Conservation (phyloP, 1,284 basidiomycete species). For the Trametes sp. region DNA sequence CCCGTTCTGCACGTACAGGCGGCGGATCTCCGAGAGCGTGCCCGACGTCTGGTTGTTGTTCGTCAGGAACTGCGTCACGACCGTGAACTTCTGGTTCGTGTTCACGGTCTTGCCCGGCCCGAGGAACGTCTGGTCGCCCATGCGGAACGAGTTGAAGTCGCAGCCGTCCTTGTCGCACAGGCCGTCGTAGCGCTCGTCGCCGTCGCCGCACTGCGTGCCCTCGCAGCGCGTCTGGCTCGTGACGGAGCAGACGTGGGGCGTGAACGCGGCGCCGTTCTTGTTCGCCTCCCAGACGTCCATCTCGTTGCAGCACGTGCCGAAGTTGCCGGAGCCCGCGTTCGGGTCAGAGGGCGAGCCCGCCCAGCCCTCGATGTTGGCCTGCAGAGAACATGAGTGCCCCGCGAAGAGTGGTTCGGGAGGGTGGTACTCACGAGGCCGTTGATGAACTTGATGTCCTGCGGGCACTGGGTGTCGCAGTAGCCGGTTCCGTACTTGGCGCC, state of each 20-base stretch:
- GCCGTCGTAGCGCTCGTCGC: conserved; percentile 46
- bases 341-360: conserved; percentile 43
- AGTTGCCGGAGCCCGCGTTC: conserved; percentile 53
- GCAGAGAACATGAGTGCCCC: conserved; percentile 5
- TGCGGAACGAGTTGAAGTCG: conserved; percentile 62
- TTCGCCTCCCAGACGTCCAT: conserved; percentile 66
- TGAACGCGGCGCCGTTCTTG: conserved; percentile 52
- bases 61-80: conserved; percentile 57
- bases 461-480: conserved; percentile 57
- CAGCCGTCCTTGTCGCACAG: conserved; percentile 59
- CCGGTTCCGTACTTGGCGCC: conserved; percentile 60
- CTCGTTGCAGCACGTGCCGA: conserved; percentile 58
- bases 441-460: conserved; percentile 59
- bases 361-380: conserved; percentile 57
- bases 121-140: conserved; percentile 55
- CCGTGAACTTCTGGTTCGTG: conserved; percentile 51
- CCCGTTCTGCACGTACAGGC: conserved; percentile 5
- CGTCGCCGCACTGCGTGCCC: conserved; percentile 46
- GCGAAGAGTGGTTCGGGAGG: not conserved
- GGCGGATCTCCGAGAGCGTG: conserved; percentile 55
- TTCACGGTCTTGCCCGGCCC: conserved; percentile 54
- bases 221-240: conserved; percentile 49
- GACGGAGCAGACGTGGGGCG: conserved; percentile 53
- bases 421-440: conserved; percentile 46
- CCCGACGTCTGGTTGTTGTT: conserved; percentile 51